A percentile compares a stretch with the other conserved stretches of the same genome.
Conservation (phyloP, 2,329 filamentous ascomycete species). For the Drechslerella dactyloides region DNA sequence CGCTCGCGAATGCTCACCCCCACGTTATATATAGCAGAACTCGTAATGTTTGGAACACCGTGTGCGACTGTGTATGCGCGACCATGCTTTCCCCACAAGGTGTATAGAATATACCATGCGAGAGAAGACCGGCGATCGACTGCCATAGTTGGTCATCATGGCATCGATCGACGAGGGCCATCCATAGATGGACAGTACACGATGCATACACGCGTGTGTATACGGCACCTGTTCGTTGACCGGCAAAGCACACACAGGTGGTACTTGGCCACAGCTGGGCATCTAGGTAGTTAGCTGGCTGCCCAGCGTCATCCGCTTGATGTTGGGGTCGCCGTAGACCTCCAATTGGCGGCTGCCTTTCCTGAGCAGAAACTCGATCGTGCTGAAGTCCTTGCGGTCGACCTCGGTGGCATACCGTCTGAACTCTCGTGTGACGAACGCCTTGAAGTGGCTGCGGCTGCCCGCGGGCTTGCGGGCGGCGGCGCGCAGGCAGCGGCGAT, state of each 20-base stretch:
- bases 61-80: too few relatives aligned
- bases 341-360: slow-evolving; percentile 83
- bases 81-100: too few relatives aligned
- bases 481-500: slow-evolving; percentile 82
- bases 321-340: slow-evolving; percentile 77
- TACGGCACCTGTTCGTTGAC: too few relatives aligned
- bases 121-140: too few relatives aligned
- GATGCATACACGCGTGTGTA: too few relatives aligned
- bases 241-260: too few relatives aligned
- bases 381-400: slow-evolving; percentile 82
- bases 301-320: slow-evolving; percentile 70
- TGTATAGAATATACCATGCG: too few relatives aligned
- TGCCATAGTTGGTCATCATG: too few relatives aligned
- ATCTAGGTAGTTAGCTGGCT: not conserved
- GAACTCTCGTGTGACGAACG: slow-evolving; percentile 71
- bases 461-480: slow-evolving; percentile 80
- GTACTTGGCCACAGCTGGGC: too few relatives aligned
- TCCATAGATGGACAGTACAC: too few relatives aligned
- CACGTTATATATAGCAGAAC: not conserved
- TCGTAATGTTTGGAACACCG: not conserved
- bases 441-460: slow-evolving; percentile 54
- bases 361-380: slow-evolving; percentile 82
- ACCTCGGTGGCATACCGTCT: slow-evolving; percentile 68
- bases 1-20: not conserved
- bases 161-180: too few relatives aligned